phyloP scores from a whole-genome alignment of 306 rosid genomes.

The Lagenaria siceraria region DNA sequence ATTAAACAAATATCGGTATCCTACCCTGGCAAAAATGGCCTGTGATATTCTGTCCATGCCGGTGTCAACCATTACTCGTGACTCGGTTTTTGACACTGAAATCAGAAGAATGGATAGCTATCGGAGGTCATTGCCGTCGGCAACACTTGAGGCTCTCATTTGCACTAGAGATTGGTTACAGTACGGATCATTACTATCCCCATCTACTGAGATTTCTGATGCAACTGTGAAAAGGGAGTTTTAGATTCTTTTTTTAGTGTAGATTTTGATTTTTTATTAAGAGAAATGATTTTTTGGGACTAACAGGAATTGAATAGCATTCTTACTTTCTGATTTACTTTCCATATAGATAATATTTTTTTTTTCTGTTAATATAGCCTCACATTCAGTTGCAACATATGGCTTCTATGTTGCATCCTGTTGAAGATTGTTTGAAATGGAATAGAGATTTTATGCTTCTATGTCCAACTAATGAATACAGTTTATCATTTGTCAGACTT shows the following conservation, averaged over 20 bases:
- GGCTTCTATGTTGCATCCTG: not conserved
- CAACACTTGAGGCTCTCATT: slow-evolving; percentile 69
- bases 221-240: slow-evolving; percentile 34
- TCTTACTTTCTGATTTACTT: not conserved
- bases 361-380: not conserved
- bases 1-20: slow-evolving; percentile 44
- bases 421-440: not conserved
- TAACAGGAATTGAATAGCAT: not conserved
- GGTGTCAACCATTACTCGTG: slow-evolving; percentile 45
- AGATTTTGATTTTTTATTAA: not conserved
- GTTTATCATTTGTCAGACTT: not conserved
- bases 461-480: not conserved
- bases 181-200: slow-evolving; percentile 24
- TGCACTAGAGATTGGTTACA: slow-evolving; percentile 81
- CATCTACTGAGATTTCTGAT: slow-evolving; percentile 26
- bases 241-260: slow-evolving; percentile 20
- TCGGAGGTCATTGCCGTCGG: slow-evolving; percentile 39
- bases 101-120: slow-evolving; percentile 49
- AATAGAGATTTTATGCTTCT: not conserved
- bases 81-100: slow-evolving; percentile 57
- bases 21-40: slow-evolving; percentile 68
- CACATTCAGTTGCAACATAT: not conserved
- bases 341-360: not conserved
- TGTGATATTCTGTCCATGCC: slow-evolving; percentile 76
- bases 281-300: not conserved